Conservation (phyloP, 768 basidiomycete species). For the Wakefieldia striispora region DNA sequence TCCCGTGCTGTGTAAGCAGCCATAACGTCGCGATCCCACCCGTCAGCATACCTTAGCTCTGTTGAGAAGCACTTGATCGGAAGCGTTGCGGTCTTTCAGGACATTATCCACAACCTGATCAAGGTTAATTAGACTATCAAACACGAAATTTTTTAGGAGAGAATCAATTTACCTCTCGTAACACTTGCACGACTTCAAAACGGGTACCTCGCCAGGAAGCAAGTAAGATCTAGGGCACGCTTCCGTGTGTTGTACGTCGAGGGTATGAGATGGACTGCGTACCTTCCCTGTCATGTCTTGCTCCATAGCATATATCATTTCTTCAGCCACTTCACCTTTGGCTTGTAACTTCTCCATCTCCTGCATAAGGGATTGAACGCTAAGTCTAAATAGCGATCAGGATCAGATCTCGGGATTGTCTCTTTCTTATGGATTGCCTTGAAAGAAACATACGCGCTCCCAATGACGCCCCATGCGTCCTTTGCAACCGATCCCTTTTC, state of each 20-base stretch:
- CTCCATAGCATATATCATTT: constrained; percentile 81
- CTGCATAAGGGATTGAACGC: constrained; percentile 35
- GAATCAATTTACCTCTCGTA: constrained; percentile 55
- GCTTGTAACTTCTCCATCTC: constrained; percentile 91
- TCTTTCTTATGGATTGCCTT: constrained; percentile 53
- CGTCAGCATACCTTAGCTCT: constrained; percentile 71
- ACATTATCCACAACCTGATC: constrained; percentile 76
- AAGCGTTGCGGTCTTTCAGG: constrained; percentile 71
- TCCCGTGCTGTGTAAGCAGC: constrained; percentile 3
- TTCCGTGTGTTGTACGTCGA: neutral
- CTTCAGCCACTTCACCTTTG: constrained; percentile 86
- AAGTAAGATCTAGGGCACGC: constrained; percentile 67
- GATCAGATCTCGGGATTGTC: constrained; percentile 44
- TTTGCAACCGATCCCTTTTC: constrained; percentile 93
- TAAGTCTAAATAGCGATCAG: constrained; percentile 34
- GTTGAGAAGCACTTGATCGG: constrained; percentile 69
- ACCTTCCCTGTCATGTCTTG: constrained; percentile 93
- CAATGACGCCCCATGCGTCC: constrained; percentile 95
- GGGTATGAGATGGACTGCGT: constrained; percentile 1
- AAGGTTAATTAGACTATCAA: neutral
- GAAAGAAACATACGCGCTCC: constrained; percentile 72
- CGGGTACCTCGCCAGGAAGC: constrained; percentile 98
- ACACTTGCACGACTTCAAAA: constrained; percentile 89
- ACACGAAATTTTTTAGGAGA: constrained; percentile 1
- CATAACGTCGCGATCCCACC: neutral